Evolutionary conservation across 176 grass and related monocot species (phyloP).

Genomic region (Ananas comosus): DNA sequence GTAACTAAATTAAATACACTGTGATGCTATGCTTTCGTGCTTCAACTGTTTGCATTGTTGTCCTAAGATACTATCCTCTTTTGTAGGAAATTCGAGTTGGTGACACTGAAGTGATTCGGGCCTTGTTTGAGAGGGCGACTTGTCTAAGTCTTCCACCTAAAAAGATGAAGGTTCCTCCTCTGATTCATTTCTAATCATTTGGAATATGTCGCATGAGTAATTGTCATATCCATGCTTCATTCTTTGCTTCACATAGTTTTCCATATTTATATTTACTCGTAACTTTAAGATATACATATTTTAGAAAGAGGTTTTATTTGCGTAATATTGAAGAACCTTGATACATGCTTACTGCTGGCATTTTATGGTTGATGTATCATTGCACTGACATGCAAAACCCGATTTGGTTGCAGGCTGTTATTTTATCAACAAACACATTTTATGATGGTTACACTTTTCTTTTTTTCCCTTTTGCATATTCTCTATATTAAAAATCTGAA

Average conservation of each 20-base stretch:
- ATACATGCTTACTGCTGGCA: not conserved
- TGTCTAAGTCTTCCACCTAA: slow-evolving; percentile 84
- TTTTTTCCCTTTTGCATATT: not conserved
- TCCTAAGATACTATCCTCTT: not conserved
- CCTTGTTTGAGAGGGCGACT: slow-evolving; percentile 72
- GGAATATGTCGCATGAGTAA: slow-evolving; percentile 1
- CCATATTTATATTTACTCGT: too few relatives aligned
- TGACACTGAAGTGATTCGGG: slow-evolving; percentile 57
- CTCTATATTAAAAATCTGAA: not conserved
- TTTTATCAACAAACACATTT: not conserved
- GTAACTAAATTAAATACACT: slow-evolving; percentile 21
- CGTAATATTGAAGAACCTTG: not conserved
- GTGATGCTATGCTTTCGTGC: not conserved
- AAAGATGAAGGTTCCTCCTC: slow-evolving; percentile 76
- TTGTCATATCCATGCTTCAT: slow-evolving; percentile 3
- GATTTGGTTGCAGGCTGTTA: not conserved
- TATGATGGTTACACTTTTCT: not conserved
- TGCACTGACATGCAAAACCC: not conserved
- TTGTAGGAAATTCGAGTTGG: slow-evolving; percentile 68
- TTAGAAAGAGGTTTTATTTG: too few relatives aligned
- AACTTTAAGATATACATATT: too few relatives aligned
- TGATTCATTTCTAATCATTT: not conserved
- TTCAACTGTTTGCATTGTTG: slow-evolving; percentile 12
- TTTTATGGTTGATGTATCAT: not conserved
- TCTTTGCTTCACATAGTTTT: not conserved